phyloP scores from a whole-genome alignment of 306 rosid species.

The Carpinus viminea region DNA sequence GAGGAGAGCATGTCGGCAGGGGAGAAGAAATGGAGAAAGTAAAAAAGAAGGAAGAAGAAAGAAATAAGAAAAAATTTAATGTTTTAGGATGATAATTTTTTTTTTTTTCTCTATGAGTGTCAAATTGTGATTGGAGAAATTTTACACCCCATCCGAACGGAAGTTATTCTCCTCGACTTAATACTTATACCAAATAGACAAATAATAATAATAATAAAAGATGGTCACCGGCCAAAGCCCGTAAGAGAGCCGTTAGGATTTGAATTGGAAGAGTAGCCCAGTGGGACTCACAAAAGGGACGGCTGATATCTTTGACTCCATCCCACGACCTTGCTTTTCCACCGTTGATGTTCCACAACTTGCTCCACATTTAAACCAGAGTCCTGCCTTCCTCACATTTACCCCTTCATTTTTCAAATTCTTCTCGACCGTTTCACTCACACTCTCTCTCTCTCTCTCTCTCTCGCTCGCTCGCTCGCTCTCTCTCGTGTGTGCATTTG shows the following conservation, averaged over 20 bases:
- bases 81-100: too few relatives aligned
- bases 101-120: too few relatives aligned
- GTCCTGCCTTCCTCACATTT: slow-evolving; percentile 17
- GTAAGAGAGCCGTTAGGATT: slow-evolving; percentile 25
- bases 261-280: background rate
- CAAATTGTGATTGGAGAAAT: too few relatives aligned
- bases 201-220: background rate
- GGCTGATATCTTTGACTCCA: background rate
- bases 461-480: background rate
- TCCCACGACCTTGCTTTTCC: background rate
- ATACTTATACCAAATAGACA: too few relatives aligned
- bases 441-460: slow-evolving; percentile 13
- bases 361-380: background rate
- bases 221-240: background rate
- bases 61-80: too few relatives aligned
- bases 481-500: slow-evolving; percentile 20
- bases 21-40: too few relatives aligned
- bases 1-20: too few relatives aligned
- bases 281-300: background rate
- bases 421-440: slow-evolving; percentile 46
- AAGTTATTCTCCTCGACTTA: too few relatives aligned
- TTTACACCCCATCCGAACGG: too few relatives aligned
- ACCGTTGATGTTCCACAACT: background rate
- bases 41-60: too few relatives aligned
- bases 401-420: slow-evolving; percentile 71